Evolutionary conservation across 768 basidiomycete species (phyloP).

Genomic region (Suillus decipiens): DNA sequence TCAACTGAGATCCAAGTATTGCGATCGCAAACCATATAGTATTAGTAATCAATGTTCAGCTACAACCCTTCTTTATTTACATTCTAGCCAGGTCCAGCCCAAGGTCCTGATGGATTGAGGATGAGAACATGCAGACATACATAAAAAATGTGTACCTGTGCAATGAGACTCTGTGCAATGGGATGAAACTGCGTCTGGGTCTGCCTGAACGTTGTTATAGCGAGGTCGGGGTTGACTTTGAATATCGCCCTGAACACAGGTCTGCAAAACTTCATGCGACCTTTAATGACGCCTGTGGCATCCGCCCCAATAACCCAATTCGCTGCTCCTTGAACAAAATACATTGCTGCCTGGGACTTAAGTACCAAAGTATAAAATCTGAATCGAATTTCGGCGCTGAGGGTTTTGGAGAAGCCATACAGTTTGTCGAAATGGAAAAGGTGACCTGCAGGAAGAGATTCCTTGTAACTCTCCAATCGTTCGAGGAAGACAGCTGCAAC

Average conservation of each 20-base stretch:
- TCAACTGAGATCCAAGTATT: background rate
- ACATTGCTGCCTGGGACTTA: conserved; percentile 33
- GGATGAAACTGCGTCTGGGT: conserved; percentile 47
- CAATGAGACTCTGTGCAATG: conserved; percentile 50
- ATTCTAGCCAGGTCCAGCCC: conserved; percentile 4
- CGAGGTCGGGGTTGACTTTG: conserved; percentile 38
- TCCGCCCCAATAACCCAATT: conserved; percentile 48
- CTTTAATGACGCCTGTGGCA: conserved; percentile 44
- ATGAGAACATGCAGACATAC: background rate
- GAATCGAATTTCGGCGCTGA: conserved; percentile 54
- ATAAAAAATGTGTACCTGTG: conserved; percentile 38
- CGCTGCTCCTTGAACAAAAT: conserved; percentile 38
- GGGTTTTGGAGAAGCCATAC: conserved; percentile 43
- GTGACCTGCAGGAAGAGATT: conserved; percentile 44
- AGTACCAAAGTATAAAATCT: conserved; percentile 55
- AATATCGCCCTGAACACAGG: conserved; percentile 44
- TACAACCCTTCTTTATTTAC: background rate
- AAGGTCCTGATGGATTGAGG: conserved; percentile 25
- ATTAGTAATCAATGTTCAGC: background rate
- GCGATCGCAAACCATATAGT: background rate
- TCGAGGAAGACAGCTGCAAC: conserved; percentile 57
- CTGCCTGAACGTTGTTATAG: conserved; percentile 36
- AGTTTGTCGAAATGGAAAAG: conserved; percentile 43
- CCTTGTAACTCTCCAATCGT: conserved; percentile 40
- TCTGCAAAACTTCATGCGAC: conserved; percentile 59